Evolutionary conservation across 768 basidiomycete genomes (phyloP), one percentile per base, ranked within the genome.

Genomic region (Leucosporidium scottii): DNA sequence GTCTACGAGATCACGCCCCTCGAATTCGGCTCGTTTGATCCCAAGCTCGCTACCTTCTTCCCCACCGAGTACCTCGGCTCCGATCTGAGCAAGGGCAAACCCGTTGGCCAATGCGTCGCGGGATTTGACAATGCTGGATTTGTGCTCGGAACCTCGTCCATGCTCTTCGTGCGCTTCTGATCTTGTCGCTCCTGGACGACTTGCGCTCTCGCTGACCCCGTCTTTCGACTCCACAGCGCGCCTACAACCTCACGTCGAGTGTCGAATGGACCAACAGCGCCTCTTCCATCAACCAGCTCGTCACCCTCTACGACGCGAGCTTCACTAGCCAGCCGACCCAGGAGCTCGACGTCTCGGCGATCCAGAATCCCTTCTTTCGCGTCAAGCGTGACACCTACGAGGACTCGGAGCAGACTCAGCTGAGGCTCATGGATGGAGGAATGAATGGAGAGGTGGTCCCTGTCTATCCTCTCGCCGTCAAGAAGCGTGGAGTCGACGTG

Each of bases 371-470:
- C 10, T 58, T 65, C 36, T 8, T 34, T 4, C 84, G 83, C 4
- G 31, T 88, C 66, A 82, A 82, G 51, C 71, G 36, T 39, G 73
- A 44, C 4, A 84, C 81, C 0, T 89, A 84, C 71, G 77, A 82
- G 54, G 87, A 89, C 74, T 78, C 84, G 0, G 78, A 79, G 61
- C 78, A 81, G 25, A 76, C 77, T 18, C 83, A 82, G 80, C 76
- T 90, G 17, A 81, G 84, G 55, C 82, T 90, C 25, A 82, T 90
- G 20, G 88, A 88, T 74, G 88, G 88, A 0, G 80, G 84, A n/a
- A 84, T 85, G 15, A 88, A 89, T 73, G 75, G 76, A 18, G 87
- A 88, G 74, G 86, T 87, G 72, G 75, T 89, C 17, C 90, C 90
- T 0, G 80, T 87, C 39, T 85, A 85, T 23, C 86, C 87, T 3